Percentiles rank a stretch among this genome's conserved stretches.
These are phyloP conservation scores for Arxiozyma heterogenica DNA, from an alignment of 1,139 yeast genomes.

Conservation along the genomic window DNA sequence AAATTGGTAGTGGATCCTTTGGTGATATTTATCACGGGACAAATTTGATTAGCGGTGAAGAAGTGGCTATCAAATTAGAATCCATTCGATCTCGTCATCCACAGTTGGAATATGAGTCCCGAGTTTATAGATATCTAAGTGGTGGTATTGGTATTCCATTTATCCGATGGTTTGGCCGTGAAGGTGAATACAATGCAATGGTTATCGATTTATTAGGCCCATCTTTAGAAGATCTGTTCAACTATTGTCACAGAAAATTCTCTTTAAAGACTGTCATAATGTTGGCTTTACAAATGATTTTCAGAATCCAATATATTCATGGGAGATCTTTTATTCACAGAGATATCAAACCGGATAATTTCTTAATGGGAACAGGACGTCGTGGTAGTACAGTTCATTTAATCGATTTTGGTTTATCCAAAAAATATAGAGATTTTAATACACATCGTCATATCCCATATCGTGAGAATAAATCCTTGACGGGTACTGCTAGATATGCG, in stretches of 20 bases:
- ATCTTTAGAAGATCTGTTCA: constrained; percentile 87
- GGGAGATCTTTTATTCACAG: constrained; percentile 91
- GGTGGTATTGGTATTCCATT: constrained; percentile 98
- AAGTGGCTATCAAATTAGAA: constrained; percentile 93
- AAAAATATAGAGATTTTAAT: constrained; percentile 89
- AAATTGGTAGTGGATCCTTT: constrained; percentile 94
- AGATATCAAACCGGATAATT: constrained; percentile 67
- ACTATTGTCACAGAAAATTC: constrained; percentile 89
- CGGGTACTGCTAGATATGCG: constrained; percentile 97
- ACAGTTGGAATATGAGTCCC: constrained; percentile 91
- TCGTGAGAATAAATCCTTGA: constrained; percentile 88
- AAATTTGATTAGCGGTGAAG: constrained; percentile 91
- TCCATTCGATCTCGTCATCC: constrained; percentile 90
- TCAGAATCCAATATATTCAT: constrained; percentile 91
- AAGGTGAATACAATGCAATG: constrained; percentile 94
- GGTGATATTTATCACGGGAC: constrained; percentile 94
- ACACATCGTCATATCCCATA: constrained; percentile 93
- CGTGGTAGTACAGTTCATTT: constrained; percentile 94
- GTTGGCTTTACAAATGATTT: constrained; percentile 88
- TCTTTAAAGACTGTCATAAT: constrained; percentile 87
- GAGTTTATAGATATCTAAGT: constrained; percentile 85
- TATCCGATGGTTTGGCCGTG: constrained; percentile 95
- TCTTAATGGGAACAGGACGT: constrained; percentile 72
- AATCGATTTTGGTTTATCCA: constrained; percentile 93
- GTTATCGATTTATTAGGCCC: constrained; percentile 95